These are phyloP conservation scores for Rasamsonia emersonii DNA, from an alignment of 2,329 filamentous ascomycete species.

Conservation along the genomic window DNA sequence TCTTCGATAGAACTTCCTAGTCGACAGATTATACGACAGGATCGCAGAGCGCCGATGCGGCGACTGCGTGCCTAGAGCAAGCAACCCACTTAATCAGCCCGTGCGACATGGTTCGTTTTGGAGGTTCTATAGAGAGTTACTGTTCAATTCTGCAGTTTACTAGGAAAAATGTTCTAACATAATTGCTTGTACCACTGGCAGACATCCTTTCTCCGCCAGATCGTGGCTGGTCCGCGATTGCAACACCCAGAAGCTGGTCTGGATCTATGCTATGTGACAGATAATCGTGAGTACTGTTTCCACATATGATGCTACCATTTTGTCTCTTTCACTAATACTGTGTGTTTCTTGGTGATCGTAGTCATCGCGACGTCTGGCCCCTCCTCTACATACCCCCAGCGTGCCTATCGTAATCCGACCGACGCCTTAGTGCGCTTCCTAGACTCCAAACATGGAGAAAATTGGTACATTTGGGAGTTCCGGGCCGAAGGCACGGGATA, in stretches of 20 bases:
- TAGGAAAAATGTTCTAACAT: too few relatives aligned
- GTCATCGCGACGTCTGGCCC: constrained; percentile 74
- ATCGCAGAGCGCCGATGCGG: too few relatives aligned
- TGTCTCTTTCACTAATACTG: constrained; percentile 3
- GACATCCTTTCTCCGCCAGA: constrained; percentile 76
- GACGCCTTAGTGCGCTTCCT: constrained; percentile 81
- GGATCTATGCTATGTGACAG: constrained; percentile 92
- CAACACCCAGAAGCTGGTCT: constrained; percentile 80
- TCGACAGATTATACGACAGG: too few relatives aligned
- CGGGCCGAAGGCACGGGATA: constrained; percentile 94
- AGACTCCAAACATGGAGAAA: constrained; percentile 68
- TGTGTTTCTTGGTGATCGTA: constrained; percentile 13
- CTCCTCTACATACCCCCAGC: constrained; percentile 77
- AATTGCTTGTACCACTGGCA: constrained; percentile 11
- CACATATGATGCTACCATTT: too few relatives aligned
- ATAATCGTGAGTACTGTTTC: constrained; percentile 46
- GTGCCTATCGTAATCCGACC: constrained; percentile 88
- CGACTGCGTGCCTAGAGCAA: too few relatives aligned
- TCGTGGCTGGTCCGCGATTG: constrained; percentile 78
- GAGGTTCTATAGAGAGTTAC: too few relatives aligned
- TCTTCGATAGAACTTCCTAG: too few relatives aligned
- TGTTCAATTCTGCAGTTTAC: too few relatives aligned
- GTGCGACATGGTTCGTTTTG: too few relatives aligned
- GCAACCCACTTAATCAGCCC: too few relatives aligned
- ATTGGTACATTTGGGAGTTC: constrained; percentile 98